Evolutionary conservation across 2,329 filamentous ascomycete species (phyloP).

Genomic region (Exophiala aquamarina): DNA sequence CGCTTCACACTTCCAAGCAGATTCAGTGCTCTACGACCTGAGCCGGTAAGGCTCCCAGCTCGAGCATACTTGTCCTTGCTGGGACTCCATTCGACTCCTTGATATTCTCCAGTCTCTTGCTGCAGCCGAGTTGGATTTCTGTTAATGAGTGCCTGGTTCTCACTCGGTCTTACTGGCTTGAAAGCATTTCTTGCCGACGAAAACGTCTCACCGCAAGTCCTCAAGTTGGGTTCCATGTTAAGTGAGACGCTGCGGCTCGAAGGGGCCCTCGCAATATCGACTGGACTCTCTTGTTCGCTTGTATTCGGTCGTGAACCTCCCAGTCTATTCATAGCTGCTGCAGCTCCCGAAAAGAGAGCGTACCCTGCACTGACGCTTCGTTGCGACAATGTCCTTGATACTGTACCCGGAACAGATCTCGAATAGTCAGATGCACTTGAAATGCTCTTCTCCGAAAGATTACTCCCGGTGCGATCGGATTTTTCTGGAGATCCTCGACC

Average conservation of each 20-base stretch:
- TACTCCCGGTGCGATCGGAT: conserved; percentile 57
- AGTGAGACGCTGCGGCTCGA: conserved; percentile 28
- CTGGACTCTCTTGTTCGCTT: background rate
- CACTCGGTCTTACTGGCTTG: conserved; percentile 11
- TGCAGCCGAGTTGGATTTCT: conserved; percentile 14
- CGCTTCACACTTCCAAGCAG: conserved; percentile 70
- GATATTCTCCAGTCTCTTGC: conserved; percentile 16
- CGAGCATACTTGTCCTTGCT: conserved; percentile 34
- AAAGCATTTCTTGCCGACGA: conserved; percentile 18
- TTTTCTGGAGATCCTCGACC: conserved; percentile 37
- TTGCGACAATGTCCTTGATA: conserved; percentile 27
- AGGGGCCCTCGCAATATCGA: conserved; percentile 16
- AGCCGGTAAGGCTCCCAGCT: conserved; percentile 57
- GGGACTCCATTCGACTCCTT: conserved; percentile 22
- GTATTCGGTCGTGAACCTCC: conserved; percentile 9
- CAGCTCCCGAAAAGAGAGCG: conserved; percentile 27
- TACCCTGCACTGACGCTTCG: conserved; percentile 27
- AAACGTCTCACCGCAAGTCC: conserved; percentile 17
- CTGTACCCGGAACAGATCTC: conserved; percentile 38
- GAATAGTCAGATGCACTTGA: conserved; percentile 17
- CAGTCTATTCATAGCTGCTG: conserved; percentile 26
- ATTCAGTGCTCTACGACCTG: conserved; percentile 59
- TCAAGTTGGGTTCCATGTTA: conserved; percentile 10
- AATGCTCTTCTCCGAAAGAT: conserved; percentile 54
- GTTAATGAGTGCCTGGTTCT: conserved; percentile 21